Conservation (phyloP, 495 filamentous ascomycete species). For the Neurospora sp. region DNA sequence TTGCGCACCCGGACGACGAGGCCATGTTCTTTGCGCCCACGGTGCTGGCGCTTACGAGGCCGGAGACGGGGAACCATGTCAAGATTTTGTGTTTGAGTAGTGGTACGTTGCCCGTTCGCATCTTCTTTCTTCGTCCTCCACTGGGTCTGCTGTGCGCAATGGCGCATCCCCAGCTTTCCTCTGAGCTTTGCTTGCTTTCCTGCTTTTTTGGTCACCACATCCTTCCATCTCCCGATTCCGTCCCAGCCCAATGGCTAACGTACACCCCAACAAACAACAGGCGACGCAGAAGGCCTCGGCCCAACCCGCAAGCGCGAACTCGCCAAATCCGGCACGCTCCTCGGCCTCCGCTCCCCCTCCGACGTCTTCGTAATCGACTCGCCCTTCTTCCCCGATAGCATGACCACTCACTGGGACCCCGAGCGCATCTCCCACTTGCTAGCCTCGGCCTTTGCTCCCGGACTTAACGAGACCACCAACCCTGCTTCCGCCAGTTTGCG, state of each 20-base stretch:
- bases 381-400: slow-evolving; percentile 75
- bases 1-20: slow-evolving; percentile 96
- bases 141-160: no score
- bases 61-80: slow-evolving; percentile 69
- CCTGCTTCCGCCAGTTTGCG: background rate
- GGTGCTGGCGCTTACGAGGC: slow-evolving; percentile 66
- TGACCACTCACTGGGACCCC: slow-evolving; percentile 66
- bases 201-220: no score
- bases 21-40: slow-evolving; percentile 98
- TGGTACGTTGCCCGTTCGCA: slow-evolving; percentile 31
- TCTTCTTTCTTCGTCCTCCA: no score
- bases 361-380: slow-evolving; percentile 80
- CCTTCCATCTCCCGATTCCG: no score
- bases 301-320: slow-evolving; percentile 74
- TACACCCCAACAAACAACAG: slow-evolving; percentile 20
- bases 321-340: slow-evolving; percentile 56
- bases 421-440: slow-evolving; percentile 58
- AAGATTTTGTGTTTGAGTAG: slow-evolving; percentile 89
- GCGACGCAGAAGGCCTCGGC: slow-evolving; percentile 80
- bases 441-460: slow-evolving; percentile 56
- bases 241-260: background rate
- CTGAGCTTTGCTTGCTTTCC: no score
- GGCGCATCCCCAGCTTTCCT: no score
- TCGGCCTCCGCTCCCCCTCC: slow-evolving; percentile 61
- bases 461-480: slow-evolving; percentile 29